Percentiles rank a stretch among this genome's conserved stretches.
These are phyloP conservation scores for Chytridium lagenaria DNA, from an alignment of 371 early-diverging fungal genomes.

Conservation along the genomic window DNA sequence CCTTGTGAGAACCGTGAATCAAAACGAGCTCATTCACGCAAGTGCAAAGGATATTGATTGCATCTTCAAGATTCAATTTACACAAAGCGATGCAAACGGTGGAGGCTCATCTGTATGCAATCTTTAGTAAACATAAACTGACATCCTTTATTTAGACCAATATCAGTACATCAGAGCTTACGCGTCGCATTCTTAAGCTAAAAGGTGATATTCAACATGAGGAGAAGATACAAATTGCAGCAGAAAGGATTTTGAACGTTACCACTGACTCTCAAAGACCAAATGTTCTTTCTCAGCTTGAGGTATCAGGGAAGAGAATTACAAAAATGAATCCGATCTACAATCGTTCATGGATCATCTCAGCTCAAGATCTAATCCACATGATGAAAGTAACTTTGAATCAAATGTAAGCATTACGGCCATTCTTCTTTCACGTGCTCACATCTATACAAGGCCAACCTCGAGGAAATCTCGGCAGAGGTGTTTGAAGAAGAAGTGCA, in stretches of 20 bases:
- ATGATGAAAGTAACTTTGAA: not conserved
- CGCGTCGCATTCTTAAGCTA: conserved; percentile 43
- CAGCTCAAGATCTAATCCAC: not conserved
- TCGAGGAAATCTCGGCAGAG: conserved; percentile 22
- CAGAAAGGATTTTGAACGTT: conserved; percentile 47
- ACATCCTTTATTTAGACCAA: no score
- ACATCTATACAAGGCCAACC: not conserved
- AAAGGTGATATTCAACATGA: conserved; percentile 48
- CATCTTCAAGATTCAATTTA: conserved; percentile 56
- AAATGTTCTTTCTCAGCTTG: conserved; percentile 40
- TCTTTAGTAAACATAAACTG: no score
- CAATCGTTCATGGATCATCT: conserved; percentile 20
- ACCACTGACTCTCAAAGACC: conserved; percentile 43
- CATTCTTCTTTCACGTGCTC: not conserved
- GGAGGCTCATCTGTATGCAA: not conserved
- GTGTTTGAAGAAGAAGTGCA: conserved; percentile 42
- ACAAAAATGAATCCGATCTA: conserved; percentile 36
- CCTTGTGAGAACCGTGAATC: conserved; percentile 48
- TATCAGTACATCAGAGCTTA: conserved; percentile 26
- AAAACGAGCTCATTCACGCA: conserved; percentile 61
- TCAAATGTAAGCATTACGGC: not conserved
- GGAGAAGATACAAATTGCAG: conserved; percentile 49
- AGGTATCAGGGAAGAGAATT: conserved; percentile 38
- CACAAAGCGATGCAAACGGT: no score
- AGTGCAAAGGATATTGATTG: conserved; percentile 54